A percentile compares a stretch with the other conserved stretches of the same genome.
These are phyloP conservation scores for Salix exigua DNA, from an alignment of 345 rosid genomes.

Conservation along the genomic window DNA sequence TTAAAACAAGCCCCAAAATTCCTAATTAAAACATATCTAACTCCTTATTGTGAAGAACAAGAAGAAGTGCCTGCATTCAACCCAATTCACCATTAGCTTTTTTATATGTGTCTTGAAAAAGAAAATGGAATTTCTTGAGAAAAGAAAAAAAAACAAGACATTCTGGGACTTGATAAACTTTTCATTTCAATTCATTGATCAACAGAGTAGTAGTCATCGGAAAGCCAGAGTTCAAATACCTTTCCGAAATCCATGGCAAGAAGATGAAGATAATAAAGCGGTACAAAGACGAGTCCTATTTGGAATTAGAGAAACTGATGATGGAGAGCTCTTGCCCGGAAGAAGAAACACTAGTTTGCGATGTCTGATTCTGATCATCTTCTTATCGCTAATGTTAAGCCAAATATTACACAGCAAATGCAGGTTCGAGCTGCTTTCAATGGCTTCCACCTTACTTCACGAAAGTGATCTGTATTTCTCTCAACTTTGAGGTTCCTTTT, in stretches of 20 bases:
- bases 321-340: neutral
- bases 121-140: too few relatives aligned
- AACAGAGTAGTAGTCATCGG: neutral
- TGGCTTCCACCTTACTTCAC: too few relatives aligned
- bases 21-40: constrained; percentile 1
- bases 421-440: too few relatives aligned
- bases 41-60: neutral
- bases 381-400: too few relatives aligned
- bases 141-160: neutral
- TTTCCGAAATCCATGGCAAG: neutral
- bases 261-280: neutral
- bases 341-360: neutral
- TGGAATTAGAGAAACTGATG: neutral
- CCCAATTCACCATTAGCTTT: neutral
- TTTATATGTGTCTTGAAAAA: neutral
- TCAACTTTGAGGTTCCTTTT: too few relatives aligned
- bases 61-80: neutral
- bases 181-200: neutral
- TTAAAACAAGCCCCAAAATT: neutral
- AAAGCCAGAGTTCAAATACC: neutral
- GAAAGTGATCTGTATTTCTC: too few relatives aligned
- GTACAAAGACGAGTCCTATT: neutral
- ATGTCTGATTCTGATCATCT: too few relatives aligned
- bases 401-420: too few relatives aligned
- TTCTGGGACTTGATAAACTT: neutral